These are phyloP conservation scores for Ocimum tenuiflorum DNA, from an alignment of 257 asterid genomes.

Conservation along the genomic window DNA sequence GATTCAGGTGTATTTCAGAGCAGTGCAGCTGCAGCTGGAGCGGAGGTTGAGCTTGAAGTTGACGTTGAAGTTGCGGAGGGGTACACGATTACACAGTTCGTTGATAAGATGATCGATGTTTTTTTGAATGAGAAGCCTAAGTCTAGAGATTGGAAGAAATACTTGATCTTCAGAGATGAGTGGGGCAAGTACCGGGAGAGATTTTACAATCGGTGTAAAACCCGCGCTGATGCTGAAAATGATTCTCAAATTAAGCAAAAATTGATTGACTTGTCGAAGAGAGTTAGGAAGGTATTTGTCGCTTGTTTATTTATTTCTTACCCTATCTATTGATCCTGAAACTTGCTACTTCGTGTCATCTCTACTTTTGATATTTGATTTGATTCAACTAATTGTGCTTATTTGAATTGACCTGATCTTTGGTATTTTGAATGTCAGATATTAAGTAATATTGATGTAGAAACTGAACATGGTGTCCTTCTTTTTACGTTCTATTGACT, in stretches of 20 bases:
- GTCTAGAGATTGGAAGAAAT: slow-evolving; percentile 71
- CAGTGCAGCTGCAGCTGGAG: slow-evolving; percentile 27
- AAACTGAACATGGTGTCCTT: background rate
- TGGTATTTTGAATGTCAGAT: background rate
- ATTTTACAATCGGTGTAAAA: slow-evolving; percentile 51
- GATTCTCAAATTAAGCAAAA: slow-evolving; percentile 58
- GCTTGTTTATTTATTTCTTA: background rate
- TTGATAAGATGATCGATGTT: slow-evolving; percentile 78
- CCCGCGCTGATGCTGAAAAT: slow-evolving; percentile 50
- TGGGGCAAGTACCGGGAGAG: slow-evolving; percentile 66
- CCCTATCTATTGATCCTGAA: background rate
- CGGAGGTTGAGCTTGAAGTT: slow-evolving; percentile 39
- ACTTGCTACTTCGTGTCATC: background rate
- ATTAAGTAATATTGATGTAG: background rate
- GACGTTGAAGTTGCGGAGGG: slow-evolving; percentile 75
- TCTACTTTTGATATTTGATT: background rate
- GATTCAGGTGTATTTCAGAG: slow-evolving; percentile 28
- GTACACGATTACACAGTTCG: slow-evolving; percentile 63
- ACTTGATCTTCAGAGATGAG: slow-evolving; percentile 73
- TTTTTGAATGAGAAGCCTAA: slow-evolving; percentile 81
- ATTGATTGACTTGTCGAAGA: slow-evolving; percentile 48
- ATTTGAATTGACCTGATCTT: background rate
- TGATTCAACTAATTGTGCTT: slow-evolving; percentile 1
- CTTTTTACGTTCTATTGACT: background rate
- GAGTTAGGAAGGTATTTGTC: slow-evolving; percentile 56